Percentiles rank a stretch among this genome's conserved stretches.
Evolutionary conservation across 2,329 filamentous ascomycete species (phyloP).

Genomic region (Talaromyces sp.): DNA sequence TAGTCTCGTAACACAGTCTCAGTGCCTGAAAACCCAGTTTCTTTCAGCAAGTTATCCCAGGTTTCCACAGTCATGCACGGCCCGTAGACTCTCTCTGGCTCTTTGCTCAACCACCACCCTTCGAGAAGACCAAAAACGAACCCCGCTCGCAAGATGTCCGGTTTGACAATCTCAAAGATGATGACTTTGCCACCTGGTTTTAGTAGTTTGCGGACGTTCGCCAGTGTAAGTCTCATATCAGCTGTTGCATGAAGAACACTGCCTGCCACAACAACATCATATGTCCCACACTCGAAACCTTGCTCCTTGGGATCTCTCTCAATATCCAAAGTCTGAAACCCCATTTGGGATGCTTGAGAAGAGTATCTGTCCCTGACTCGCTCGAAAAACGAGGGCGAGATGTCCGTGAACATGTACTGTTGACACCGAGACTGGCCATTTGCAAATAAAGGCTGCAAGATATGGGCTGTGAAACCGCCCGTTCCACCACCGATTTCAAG

Average conservation of each 20-base stretch:
- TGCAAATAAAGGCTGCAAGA: constrained; percentile 24
- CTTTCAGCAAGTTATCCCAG: too few relatives aligned
- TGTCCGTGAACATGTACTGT: constrained; percentile 18
- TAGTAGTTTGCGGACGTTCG: constrained; percentile 21
- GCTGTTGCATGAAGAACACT: constrained; percentile 30
- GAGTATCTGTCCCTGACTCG: constrained; percentile 7
- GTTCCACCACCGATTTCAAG: constrained; percentile 43
- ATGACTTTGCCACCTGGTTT: constrained; percentile 42
- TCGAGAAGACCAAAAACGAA: constrained; percentile 28
- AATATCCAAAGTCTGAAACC: constrained; percentile 25
- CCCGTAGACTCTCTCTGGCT: background rate
- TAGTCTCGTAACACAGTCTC: too few relatives aligned
- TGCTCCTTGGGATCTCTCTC: constrained; percentile 20
- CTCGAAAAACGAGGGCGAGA: constrained; percentile 16
- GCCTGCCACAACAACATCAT: constrained; percentile 28
- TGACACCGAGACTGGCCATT: background rate
- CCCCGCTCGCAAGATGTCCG: constrained; percentile 9
- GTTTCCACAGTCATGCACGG: background rate
- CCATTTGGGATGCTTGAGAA: constrained; percentile 7
- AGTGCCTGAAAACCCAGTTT: background rate
- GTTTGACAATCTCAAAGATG: constrained; percentile 33
- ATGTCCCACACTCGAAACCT: constrained; percentile 21
- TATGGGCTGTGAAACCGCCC: constrained; percentile 32
- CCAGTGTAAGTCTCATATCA: constrained; percentile 15
- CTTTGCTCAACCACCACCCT: constrained; percentile 33